Percentiles rank a stretch among this genome's conserved stretches.
These are phyloP conservation scores for Avena eriantha DNA, from an alignment of 176 grass and related monocot species.

Conservation along the genomic window DNA sequence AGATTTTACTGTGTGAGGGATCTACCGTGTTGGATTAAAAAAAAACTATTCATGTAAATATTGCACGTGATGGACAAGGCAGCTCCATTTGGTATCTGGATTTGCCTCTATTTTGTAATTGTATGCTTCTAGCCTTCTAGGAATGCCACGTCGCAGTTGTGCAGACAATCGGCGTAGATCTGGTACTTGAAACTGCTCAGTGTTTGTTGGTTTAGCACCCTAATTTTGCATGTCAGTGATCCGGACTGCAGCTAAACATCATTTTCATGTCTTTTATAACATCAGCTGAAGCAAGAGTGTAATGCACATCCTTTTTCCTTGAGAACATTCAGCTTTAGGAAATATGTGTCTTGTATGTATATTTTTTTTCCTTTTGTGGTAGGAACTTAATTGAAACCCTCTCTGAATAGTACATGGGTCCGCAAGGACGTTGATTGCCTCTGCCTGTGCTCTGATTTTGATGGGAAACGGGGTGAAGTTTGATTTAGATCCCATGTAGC, in stretches of 20 bases:
- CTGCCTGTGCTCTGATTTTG: background rate
- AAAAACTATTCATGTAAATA: background rate
- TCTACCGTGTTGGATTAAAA: background rate
- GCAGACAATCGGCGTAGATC: slow-evolving; percentile 45
- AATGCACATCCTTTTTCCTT: background rate
- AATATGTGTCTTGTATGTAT: background rate
- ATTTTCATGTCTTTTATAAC: background rate
- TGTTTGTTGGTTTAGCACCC: slow-evolving; percentile 25
- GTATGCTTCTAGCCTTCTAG: background rate
- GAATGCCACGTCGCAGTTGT: background rate
- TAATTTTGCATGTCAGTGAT: slow-evolving; percentile 13
- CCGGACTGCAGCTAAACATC: background rate
- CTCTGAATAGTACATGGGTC: background rate
- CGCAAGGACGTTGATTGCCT: background rate
- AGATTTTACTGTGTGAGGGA: background rate
- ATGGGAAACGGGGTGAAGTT: background rate
- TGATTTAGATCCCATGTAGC: background rate
- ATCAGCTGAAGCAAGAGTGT: background rate
- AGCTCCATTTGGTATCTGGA: background rate
- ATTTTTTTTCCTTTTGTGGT: background rate
- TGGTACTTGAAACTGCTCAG: slow-evolving; percentile 48
- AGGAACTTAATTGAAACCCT: background rate
- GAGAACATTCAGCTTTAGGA: background rate
- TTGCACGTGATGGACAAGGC: background rate
- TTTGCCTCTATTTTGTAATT: background rate